These are phyloP conservation scores for Galeopsis tetrahit DNA, from an alignment of 257 asterid species.

Conservation along the genomic window DNA sequence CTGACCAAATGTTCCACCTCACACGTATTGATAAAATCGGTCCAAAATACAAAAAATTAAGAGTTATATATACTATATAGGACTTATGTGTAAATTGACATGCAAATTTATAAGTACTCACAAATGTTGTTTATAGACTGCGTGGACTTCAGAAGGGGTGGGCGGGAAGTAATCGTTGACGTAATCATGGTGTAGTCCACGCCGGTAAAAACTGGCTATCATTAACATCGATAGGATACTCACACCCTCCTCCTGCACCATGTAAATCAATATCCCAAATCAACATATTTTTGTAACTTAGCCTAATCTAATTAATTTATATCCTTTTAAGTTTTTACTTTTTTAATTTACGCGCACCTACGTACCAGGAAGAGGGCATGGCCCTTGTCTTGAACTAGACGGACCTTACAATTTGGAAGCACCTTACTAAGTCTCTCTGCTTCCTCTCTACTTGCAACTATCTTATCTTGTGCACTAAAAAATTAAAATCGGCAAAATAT, in stretches of 20 bases:
- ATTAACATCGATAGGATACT: conserved; percentile 60
- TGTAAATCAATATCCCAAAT: conserved; percentile 17
- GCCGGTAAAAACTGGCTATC: conserved; percentile 72
- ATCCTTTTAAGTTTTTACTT: no score
- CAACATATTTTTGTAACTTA: neutral
- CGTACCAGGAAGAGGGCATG: conserved; percentile 86
- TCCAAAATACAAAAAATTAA: no score
- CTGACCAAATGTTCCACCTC: no score
- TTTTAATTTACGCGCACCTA: neutral
- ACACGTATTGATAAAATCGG: no score
- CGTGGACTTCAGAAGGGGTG: conserved; percentile 60
- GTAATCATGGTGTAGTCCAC: conserved; percentile 59
- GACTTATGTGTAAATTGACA: no score
- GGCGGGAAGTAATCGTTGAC: conserved; percentile 85
- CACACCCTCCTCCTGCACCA: conserved; percentile 64
- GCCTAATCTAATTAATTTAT: neutral
- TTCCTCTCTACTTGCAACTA: conserved; percentile 75
- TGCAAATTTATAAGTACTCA: neutral
- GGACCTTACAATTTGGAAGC: conserved; percentile 70
- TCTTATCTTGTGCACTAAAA: conserved; percentile 73
- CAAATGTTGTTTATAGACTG: conserved; percentile 57
- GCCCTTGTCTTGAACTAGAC: conserved; percentile 56
- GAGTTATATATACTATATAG: no score
- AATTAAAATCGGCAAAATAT: conserved; percentile 2
- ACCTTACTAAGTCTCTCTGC: conserved; percentile 62